phyloP scores from a whole-genome alignment of 1,284 basidiomycete genomes.

The Neolentinus lepideus region DNA sequence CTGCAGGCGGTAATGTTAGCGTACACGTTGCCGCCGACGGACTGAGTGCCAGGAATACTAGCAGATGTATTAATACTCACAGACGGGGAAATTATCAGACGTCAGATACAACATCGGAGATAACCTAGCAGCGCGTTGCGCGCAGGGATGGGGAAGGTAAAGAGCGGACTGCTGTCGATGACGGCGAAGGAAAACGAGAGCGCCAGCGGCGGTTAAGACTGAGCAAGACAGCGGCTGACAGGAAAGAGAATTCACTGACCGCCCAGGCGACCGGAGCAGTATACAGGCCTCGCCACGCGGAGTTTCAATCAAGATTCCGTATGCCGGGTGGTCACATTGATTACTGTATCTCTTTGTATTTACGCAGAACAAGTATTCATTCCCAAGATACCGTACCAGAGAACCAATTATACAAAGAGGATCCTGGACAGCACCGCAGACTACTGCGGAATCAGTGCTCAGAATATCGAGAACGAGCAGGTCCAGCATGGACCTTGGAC shows the following conservation, averaged over 20 bases:
- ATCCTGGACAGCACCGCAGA: too few species aligned
- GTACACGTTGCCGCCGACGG: neutral
- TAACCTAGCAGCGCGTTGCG: neutral
- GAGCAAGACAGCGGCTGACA: neutral
- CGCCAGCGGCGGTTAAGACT: neutral
- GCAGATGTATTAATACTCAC: conserved; percentile 20
- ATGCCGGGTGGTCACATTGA: neutral
- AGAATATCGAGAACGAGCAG: too few species aligned
- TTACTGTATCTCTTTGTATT: neutral
- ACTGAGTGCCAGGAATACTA: neutral
- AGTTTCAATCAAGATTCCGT: neutral
- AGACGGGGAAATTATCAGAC: conserved; percentile 33
- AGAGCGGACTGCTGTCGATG: neutral
- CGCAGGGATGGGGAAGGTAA: neutral
- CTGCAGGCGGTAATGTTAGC: conserved; percentile 29
- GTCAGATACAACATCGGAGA: conserved; percentile 29
- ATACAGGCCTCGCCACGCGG: neutral
- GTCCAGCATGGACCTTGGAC: too few species aligned
- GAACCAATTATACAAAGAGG: too few species aligned
- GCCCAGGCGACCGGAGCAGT: neutral
- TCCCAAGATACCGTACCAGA: too few species aligned
- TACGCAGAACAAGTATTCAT: too few species aligned
- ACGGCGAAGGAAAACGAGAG: neutral
- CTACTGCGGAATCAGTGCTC: too few species aligned
- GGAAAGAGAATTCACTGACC: neutral